These are phyloP conservation scores for Byssothecium circinans DNA, from an alignment of 2,329 filamentous ascomycete genomes.

Conservation along the genomic window DNA sequence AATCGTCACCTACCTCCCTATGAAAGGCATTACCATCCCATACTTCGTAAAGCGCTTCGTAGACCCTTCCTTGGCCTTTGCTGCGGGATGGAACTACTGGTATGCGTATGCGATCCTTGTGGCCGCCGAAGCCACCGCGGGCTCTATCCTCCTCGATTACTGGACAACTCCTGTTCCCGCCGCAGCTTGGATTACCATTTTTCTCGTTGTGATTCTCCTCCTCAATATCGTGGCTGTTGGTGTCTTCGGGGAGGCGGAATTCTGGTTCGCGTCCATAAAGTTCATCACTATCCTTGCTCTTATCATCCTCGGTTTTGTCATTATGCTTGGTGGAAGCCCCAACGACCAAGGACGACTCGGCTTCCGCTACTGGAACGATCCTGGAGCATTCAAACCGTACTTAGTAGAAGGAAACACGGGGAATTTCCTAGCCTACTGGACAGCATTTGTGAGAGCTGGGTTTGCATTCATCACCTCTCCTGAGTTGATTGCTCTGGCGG, in stretches of 20 bases:
- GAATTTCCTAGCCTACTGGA: conserved; percentile 63
- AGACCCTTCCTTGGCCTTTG: conserved; percentile 49
- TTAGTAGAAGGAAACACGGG: conserved; percentile 60
- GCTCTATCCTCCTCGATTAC: conserved; percentile 39
- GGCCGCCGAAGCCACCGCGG: conserved; percentile 39
- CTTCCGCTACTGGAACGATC: conserved; percentile 69
- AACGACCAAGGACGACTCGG: conserved; percentile 49
- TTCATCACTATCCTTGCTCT: conserved; percentile 43
- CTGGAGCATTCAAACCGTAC: conserved; percentile 56
- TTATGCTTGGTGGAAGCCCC: conserved; percentile 40
- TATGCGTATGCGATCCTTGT: conserved; percentile 42
- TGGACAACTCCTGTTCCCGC: conserved; percentile 37
- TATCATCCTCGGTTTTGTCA: conserved; percentile 39
- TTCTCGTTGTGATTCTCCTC: conserved; percentile 37
- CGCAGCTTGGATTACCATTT: conserved; percentile 42
- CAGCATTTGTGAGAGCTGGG: conserved; percentile 57
- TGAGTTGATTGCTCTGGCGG: conserved; percentile 38
- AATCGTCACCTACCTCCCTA: conserved; percentile 45
- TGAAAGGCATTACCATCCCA: conserved; percentile 43
- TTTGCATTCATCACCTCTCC: conserved; percentile 45
- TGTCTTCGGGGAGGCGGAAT: conserved; percentile 52
- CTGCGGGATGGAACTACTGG: conserved; percentile 38
- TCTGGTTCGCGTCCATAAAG: conserved; percentile 56
- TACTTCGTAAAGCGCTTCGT: conserved; percentile 49
- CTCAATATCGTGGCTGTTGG: conserved; percentile 41